phyloP scores from a whole-genome alignment of 495 filamentous ascomycete species.

The Neurospora sp. region DNA sequence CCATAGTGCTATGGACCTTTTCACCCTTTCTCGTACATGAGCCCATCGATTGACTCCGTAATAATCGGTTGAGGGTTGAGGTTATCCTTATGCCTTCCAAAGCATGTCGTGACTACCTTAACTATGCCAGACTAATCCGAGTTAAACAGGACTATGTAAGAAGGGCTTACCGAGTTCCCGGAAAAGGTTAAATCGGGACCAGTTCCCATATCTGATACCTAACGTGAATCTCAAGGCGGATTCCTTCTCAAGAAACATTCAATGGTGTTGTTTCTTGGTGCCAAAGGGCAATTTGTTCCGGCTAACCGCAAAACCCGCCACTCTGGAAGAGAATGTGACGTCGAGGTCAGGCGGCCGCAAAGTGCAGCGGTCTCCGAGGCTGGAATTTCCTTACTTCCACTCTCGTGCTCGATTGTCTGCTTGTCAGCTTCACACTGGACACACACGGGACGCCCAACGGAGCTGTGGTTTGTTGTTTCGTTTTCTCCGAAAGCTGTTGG shows the following conservation, averaged over 20 bases:
- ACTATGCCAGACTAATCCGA: not conserved
- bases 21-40: not conserved
- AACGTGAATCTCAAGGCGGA: not conserved
- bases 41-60: not conserved
- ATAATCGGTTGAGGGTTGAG: not conserved
- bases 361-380: not conserved
- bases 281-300: not conserved
- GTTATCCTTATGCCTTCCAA: not conserved
- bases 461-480: not conserved
- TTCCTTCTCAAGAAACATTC: not conserved
- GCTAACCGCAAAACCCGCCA: not conserved
- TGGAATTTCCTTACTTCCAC: not conserved
- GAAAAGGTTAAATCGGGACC: not conserved
- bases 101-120: not conserved
- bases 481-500: not conserved
- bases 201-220: not conserved
- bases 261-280: not conserved
- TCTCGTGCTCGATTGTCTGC: not conserved
- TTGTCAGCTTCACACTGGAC: not conserved
- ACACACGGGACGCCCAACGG: not conserved
- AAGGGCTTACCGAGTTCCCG: not conserved
- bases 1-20: not conserved
- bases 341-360: not conserved
- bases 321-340: not conserved
- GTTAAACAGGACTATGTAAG: not conserved